Base-by-base conservation (phyloP, 2,329 filamentous ascomycete genomes). In the Colletotrichum sp. region DNA sequence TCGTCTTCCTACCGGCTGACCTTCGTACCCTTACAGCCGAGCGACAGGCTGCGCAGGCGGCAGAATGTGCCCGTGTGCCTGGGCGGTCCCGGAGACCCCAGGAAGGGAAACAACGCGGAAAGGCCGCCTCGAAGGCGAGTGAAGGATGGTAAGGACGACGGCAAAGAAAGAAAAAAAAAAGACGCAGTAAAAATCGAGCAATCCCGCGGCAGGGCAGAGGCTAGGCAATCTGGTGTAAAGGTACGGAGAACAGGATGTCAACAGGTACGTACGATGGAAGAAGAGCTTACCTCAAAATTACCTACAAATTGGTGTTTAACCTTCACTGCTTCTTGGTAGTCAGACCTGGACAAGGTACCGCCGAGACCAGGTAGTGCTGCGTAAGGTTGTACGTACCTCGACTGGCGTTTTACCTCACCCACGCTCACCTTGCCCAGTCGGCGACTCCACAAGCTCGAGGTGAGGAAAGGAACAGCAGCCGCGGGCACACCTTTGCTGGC, bases 231-330 rank as follows among this genome's bases (percentile, higher is more conserved):
- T 52, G 44, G 44, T 52, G 44, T 52, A 52, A 60, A 69, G 64
- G 69, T 76, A 73, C 64, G 34, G 44, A 24, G 44, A 63, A 34
- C 16, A 44, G 16, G 21, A 59, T 64, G 74, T 76, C 70, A 55
- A 74, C 9, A 36, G 59, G 71, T 74, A 74, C 70, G 74, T n/a
- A 36, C 21, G 15, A 21, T 36, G 36, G 70, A 74, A 64, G 65
- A 76, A 64, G 59, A 69, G 39, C 65, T 76, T 76, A 76, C 70
- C 59, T 74, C 68, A 64, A 65, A 67, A 74, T 76, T 76, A 76
- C 74, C 74, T 76, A 68, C 74, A 69, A 76, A 69, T 52, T 70
- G 59, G 36, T 64, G 64, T 64, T 62, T 65, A 65, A 67, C 70
- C 36, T 68, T 34, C 36, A 57, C 49, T 39, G 55, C 64, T 65